Percentiles rank a stretch among this genome's conserved stretches.
phyloP scores from a whole-genome alignment of 441 rosid species.

The Adansonia gregorii region DNA sequence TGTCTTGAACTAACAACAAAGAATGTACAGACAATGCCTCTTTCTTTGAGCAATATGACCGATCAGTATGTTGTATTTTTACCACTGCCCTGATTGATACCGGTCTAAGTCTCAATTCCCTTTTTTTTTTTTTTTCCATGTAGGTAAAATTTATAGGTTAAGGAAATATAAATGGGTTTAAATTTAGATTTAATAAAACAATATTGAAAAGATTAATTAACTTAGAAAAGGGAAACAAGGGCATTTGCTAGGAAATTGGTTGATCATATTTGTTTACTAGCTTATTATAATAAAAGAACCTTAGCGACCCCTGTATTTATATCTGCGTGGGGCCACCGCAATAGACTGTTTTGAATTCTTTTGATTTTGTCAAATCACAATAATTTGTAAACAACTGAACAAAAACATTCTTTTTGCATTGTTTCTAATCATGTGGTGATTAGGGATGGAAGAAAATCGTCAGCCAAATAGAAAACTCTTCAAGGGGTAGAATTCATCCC shows the following conservation, averaged over 20 bases:
- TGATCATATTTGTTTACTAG: slow-evolving; percentile 1
- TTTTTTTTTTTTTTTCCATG: background rate
- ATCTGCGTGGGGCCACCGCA: slow-evolving; percentile 31
- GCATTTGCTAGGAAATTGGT: slow-evolving; percentile 9
- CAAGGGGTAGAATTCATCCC: slow-evolving; percentile 18
- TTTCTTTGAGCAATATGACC: background rate
- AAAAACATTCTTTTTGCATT: slow-evolving; percentile 22
- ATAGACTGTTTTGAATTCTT: background rate
- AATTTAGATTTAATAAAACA: background rate
- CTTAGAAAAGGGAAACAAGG: background rate
- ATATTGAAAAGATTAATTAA: background rate
- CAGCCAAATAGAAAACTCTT: background rate
- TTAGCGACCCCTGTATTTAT: background rate
- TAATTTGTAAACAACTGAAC: background rate
- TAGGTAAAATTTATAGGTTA: background rate
- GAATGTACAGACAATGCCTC: background rate
- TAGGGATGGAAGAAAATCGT: background rate
- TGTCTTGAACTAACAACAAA: slow-evolving; percentile 1
- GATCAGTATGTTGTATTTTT: background rate
- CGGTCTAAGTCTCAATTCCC: background rate
- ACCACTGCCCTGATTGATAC: background rate
- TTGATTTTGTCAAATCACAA: slow-evolving; percentile 13
- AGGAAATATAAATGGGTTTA: background rate
- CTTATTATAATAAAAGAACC: background rate
- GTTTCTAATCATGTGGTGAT: background rate